A percentile compares a stretch with the other conserved stretches of the same genome.
These are phyloP conservation scores for Yamadazyma blattariae DNA, from an alignment of 1,139 yeast species.

Conservation along the genomic window DNA sequence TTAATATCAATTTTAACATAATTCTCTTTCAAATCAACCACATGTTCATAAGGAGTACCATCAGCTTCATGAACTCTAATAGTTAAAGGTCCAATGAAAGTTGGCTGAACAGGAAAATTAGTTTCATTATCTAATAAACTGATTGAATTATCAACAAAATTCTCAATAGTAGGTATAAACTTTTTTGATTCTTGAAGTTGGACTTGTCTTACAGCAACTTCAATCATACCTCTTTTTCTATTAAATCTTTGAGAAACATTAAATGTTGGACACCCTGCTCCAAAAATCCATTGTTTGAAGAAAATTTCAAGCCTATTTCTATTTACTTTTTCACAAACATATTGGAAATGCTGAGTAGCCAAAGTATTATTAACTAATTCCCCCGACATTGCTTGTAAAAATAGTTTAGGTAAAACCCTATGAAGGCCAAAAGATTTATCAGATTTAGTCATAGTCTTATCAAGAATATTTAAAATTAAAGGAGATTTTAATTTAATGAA, in stretches of 20 bases:
- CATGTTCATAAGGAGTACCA: constrained; percentile 99
- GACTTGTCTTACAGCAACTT: constrained; percentile 90
- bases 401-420: constrained; percentile 86
- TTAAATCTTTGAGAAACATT: constrained; percentile 89
- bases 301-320: constrained; percentile 80
- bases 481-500: constrained; percentile 83
- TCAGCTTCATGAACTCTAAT: constrained; percentile 97
- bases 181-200: constrained; percentile 60
- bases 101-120: constrained; percentile 37
- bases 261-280: constrained; percentile 86
- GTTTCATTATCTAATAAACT: constrained; percentile 41
- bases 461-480: constrained; percentile 76
- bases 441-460: constrained; percentile 91
- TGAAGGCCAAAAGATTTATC: constrained; percentile 91
- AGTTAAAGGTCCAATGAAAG: constrained; percentile 92
- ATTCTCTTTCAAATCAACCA: constrained; percentile 84
- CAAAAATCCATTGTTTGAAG: constrained; percentile 91
- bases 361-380: constrained; percentile 79
- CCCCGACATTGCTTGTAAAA: constrained; percentile 94
- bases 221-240: constrained; percentile 89
- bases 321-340: constrained; percentile 90
- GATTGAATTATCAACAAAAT: constrained; percentile 48
- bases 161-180: constrained; percentile 30
- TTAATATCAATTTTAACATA: constrained; percentile 89
- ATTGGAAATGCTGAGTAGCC: constrained; percentile 82